Base-by-base conservation (phyloP, 1,284 basidiomycete genomes). In the Erythrobasidium hasegawianum region DNA sequence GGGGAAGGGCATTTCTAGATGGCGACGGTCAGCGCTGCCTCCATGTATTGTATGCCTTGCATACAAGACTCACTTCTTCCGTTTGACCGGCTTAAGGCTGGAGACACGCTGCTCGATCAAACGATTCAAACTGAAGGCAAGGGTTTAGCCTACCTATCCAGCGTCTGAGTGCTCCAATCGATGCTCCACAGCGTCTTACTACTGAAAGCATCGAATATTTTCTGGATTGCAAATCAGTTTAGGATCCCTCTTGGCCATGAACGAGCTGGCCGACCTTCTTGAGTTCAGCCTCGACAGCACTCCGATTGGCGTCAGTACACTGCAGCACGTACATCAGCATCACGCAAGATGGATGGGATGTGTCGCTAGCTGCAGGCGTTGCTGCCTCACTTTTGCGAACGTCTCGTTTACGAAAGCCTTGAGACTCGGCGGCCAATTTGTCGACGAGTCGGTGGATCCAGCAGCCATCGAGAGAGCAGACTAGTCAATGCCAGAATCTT, bases 181-280 rank as follows among this genome's bases (percentile, higher is more conserved):
- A 87, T 92, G 33, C 87, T 88, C 86, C 89, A 90, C 40, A 95
- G 82, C 7, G 87, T 84, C 76, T 89, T 85, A 73, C 84, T 82
- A 58, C 76, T 73, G 67, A 76, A 79, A 0, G 78, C 77, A 26
- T 75, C 67, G 66, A 78, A 79, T 68, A 80, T 79, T 18, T n/a
- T 33, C 18, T 53, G 50, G 26, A 27, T 16, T 22, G 26, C 16
- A 16, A 53, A 26, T 16, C 20, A 22, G 26, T 16, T 8, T 29
- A 22, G 11, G 18, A 18, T 5, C 8, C 45, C 45, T 8, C 16
- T 47, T 22, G 18, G 26, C n/a, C 14, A 7, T 3, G 50, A 14
- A 52, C 50, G 8, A 50, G 11, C 18, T n/a, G 1, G 10, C 53
- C 39, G 13, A 77, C 72, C 13, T 70, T 70, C 61, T 78, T 76